phyloP scores from a whole-genome alignment of 2,329 filamentous ascomycete species.

The Rutstroemia sydowiana region DNA sequence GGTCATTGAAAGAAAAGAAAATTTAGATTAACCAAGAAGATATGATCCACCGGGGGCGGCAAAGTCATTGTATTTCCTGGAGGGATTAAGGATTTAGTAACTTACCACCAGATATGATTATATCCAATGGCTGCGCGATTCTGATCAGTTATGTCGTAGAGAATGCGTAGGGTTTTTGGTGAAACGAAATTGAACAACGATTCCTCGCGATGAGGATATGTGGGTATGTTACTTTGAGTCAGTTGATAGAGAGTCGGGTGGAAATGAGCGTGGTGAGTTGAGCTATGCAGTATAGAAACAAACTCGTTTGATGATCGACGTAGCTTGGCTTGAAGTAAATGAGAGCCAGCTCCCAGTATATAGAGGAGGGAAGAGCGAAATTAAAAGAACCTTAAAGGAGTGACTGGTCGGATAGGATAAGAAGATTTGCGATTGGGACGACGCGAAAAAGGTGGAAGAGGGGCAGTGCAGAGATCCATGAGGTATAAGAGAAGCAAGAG shows the following conservation, averaged over 20 bases:
- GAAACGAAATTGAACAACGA: slow-evolving; percentile 33
- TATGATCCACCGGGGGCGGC: slow-evolving; percentile 18
- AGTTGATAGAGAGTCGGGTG: slow-evolving; percentile 21
- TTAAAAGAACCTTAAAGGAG: slow-evolving; percentile 41
- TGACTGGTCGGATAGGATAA: slow-evolving; percentile 39
- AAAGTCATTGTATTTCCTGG: slow-evolving; percentile 4
- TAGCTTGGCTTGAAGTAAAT: slow-evolving; percentile 36
- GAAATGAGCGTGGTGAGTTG: slow-evolving; percentile 37
- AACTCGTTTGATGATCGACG: slow-evolving; percentile 36
- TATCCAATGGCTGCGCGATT: slow-evolving; percentile 27
- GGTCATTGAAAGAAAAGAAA: slow-evolving; percentile 16
- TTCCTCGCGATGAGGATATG: slow-evolving; percentile 34
- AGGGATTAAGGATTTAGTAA: slow-evolving; percentile 19
- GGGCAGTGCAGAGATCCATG: slow-evolving; percentile 43
- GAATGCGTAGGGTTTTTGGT: slow-evolving; percentile 33
- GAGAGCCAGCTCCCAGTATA: slow-evolving; percentile 52
- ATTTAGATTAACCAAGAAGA: slow-evolving; percentile 6
- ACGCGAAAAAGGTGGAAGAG: slow-evolving; percentile 37
- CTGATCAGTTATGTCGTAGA: slow-evolving; percentile 34
- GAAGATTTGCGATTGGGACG: slow-evolving; percentile 38
- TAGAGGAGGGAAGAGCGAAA: slow-evolving; percentile 38
- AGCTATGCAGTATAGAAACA: slow-evolving; percentile 34
- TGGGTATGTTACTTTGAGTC: slow-evolving; percentile 31
- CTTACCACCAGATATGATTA: slow-evolving; percentile 28
- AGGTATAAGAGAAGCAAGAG: slow-evolving; percentile 44